A percentile compares a stretch with the other conserved stretches of the same genome.
These are phyloP conservation scores for Aspergillus coremiiformis DNA, from an alignment of 495 filamentous ascomycete species.

Conservation along the genomic window DNA sequence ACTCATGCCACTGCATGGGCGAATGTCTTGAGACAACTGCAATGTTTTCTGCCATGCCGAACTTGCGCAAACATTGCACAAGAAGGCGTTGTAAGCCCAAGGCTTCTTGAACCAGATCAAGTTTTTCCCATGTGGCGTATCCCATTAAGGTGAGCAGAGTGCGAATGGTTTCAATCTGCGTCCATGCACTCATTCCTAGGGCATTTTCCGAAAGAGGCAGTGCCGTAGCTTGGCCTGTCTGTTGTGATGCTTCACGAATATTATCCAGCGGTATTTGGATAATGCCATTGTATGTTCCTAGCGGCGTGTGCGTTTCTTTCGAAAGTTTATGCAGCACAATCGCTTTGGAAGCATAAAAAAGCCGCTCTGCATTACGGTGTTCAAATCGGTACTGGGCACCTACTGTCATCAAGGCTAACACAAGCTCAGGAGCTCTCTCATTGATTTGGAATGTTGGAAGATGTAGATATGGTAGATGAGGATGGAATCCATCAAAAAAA, in stretches of 20 bases:
- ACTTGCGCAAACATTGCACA: conserved; percentile 28
- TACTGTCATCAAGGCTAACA: conserved; percentile 29
- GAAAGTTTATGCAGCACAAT: conserved; percentile 26
- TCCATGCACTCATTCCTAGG: conserved; percentile 11
- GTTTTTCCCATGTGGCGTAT: conserved; percentile 34
- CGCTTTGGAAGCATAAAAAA: conserved; percentile 31
- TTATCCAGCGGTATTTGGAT: conserved; percentile 12
- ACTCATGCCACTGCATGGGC: conserved; percentile 30
- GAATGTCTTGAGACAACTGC: conserved; percentile 14
- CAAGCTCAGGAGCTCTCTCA: conserved; percentile 26
- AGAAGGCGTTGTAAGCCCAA: conserved; percentile 28
- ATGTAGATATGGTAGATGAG: conserved; percentile 33
- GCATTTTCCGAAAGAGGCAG: conserved; percentile 11
- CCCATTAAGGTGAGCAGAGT: conserved; percentile 32
- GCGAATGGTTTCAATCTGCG: conserved; percentile 30
- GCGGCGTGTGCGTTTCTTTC: conserved; percentile 17
- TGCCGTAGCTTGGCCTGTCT: background rate
- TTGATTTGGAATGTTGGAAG: conserved; percentile 30
- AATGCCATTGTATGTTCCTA: conserved; percentile 1
- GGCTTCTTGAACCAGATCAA: conserved; percentile 32
- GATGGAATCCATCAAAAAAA: conserved; percentile 33
- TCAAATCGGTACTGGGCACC: conserved; percentile 35
- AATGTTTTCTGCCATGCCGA: conserved; percentile 24
- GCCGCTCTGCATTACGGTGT: conserved; percentile 28
- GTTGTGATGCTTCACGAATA: conserved; percentile 6